phyloP scores from a whole-genome alignment of 768 basidiomycete species.

The Calocybe indica region DNA sequence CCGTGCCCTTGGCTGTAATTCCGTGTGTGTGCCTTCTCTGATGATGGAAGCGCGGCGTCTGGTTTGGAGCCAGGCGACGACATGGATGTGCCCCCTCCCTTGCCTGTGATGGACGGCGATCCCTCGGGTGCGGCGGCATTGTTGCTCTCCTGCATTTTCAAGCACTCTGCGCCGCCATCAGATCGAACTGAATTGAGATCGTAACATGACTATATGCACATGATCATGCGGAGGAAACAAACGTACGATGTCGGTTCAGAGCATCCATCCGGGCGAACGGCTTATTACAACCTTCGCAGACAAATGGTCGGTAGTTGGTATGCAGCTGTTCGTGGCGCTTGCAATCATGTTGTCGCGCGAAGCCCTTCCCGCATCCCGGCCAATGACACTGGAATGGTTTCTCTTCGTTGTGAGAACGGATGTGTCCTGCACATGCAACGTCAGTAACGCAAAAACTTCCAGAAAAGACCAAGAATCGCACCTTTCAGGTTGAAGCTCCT shows the following conservation, averaged over 20 bases:
- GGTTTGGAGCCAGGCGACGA: background rate
- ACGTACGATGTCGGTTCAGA: constrained; percentile 86
- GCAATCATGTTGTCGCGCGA: constrained; percentile 93
- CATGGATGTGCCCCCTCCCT: background rate
- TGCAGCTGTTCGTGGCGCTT: constrained; percentile 95
- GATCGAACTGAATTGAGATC: constrained; percentile 50
- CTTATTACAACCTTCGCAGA: constrained; percentile 88
- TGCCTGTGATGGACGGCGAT: constrained; percentile 1
- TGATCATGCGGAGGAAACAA: background rate
- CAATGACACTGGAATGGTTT: constrained; percentile 93
- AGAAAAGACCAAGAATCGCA: constrained; percentile 24
- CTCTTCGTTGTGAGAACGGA: constrained; percentile 92
- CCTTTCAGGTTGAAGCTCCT: constrained; percentile 92
- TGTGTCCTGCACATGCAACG: constrained; percentile 55
- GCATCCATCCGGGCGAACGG: constrained; percentile 96
- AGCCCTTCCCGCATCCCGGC: constrained; percentile 92
- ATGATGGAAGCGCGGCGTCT: background rate
- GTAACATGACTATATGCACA: background rate
- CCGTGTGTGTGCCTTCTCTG: background rate
- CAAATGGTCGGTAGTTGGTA: constrained; percentile 87
- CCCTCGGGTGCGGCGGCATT: constrained; percentile 5
- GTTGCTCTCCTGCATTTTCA: constrained; percentile 29
- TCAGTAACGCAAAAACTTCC: background rate
- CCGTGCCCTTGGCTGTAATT: background rate
- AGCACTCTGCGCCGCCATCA: constrained; percentile 78